Conservation (phyloP, 1,284 basidiomycete species). For the Pyrrhoderma lamaoense region DNA sequence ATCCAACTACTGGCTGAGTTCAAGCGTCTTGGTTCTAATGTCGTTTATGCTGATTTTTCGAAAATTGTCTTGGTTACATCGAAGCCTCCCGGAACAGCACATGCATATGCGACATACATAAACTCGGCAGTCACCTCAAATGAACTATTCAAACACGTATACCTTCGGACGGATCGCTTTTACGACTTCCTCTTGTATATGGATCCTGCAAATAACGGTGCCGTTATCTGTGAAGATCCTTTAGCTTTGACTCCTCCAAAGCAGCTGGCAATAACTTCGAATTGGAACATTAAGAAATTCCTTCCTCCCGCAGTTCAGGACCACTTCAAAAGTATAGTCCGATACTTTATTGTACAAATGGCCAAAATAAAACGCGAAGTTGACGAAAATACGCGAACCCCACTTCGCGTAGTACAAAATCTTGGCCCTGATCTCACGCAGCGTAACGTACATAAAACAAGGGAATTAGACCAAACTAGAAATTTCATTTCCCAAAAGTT, state of each 20-base stretch:
- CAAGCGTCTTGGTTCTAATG: slow-evolving; percentile 87
- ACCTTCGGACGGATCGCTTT: slow-evolving; percentile 81
- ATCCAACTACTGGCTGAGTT: slow-evolving; percentile 97
- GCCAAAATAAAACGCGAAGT: slow-evolving; percentile 71
- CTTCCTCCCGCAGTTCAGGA: slow-evolving; percentile 79
- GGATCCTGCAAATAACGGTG: slow-evolving; percentile 92
- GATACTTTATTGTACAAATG: slow-evolving; percentile 83
- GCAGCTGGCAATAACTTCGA: slow-evolving; percentile 74
- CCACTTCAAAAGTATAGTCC: slow-evolving; percentile 71
- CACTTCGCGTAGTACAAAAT: slow-evolving; percentile 71
- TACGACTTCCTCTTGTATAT: slow-evolving; percentile 96
- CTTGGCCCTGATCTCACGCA: slow-evolving; percentile 57
- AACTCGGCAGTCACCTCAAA: slow-evolving; percentile 89
- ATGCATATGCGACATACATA: slow-evolving; percentile 94
- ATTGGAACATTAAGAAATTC: slow-evolving; percentile 93
- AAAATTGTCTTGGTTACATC: slow-evolving; percentile 87
- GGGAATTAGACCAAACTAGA: slow-evolving; percentile 61
- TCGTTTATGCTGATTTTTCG: slow-evolving; percentile 95
- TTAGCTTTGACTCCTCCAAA: slow-evolving; percentile 59
- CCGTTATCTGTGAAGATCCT: slow-evolving; percentile 79
- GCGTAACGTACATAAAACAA: slow-evolving; percentile 58
- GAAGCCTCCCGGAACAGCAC: slow-evolving; percentile 93
- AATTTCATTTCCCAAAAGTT: slow-evolving; percentile 78
- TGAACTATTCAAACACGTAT: slow-evolving; percentile 93
- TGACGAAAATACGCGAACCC: slow-evolving; percentile 55